phyloP scores from a whole-genome alignment of 805 yeast genomes.

The Candida montana region DNA sequence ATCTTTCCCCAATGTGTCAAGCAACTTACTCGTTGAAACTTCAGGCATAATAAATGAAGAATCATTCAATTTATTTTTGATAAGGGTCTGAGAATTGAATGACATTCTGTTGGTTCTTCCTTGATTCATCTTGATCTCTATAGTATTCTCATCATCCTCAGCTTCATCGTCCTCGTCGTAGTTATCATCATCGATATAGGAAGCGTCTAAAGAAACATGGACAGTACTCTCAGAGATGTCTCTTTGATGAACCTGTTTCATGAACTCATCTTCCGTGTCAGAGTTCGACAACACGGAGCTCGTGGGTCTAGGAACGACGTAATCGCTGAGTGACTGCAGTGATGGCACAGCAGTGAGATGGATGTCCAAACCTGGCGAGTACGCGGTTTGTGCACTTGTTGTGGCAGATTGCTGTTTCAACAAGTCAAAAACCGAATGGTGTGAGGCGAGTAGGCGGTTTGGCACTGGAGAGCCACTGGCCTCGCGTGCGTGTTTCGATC shows the following conservation, averaged over 20 bases:
- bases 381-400: not conserved
- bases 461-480: not conserved
- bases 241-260: not conserved
- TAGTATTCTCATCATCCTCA: slow-evolving; percentile 20
- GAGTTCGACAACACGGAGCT: slow-evolving; percentile 25
- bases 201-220: not conserved
- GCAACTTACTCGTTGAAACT: slow-evolving; percentile 1
- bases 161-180: slow-evolving; percentile 7
- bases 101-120: slow-evolving; percentile 7
- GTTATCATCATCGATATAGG: not conserved
- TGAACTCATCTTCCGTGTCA: slow-evolving; percentile 23
- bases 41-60: slow-evolving; percentile 21
- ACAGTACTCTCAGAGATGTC: slow-evolving; percentile 1
- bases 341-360: slow-evolving; percentile 11
- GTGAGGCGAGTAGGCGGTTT: slow-evolving; percentile 20
- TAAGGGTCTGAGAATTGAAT: not conserved
- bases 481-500: not conserved
- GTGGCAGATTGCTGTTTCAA: slow-evolving; percentile 6
- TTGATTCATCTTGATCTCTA: slow-evolving; percentile 20
- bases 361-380: slow-evolving; percentile 2
- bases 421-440: slow-evolving; percentile 22
- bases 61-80: not conserved
- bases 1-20: not conserved
- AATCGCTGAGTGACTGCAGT: slow-evolving; percentile 21
- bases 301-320: slow-evolving; percentile 21